Evolutionary conservation across 2,329 filamentous ascomycete genomes (phyloP).

Genomic region (Mycocentrospora acerina): DNA sequence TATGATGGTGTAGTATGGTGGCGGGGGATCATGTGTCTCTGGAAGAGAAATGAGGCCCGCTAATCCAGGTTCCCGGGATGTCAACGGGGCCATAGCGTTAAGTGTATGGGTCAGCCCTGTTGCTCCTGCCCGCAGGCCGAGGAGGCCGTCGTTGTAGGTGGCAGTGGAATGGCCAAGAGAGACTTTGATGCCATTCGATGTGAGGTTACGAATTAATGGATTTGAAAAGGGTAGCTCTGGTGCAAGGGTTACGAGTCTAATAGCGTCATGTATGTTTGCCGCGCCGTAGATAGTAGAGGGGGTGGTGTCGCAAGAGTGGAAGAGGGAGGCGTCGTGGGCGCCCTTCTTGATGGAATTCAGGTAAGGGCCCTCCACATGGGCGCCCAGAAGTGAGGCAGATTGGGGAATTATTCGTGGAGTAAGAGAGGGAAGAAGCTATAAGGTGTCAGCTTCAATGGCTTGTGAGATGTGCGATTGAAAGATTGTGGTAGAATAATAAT

Average conservation of each 20-base stretch:
- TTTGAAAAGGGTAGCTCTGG: constrained; percentile 52
- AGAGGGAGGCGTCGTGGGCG: constrained; percentile 52
- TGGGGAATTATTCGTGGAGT: constrained; percentile 44
- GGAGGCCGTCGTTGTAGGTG: constrained; percentile 48
- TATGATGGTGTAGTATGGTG: constrained; percentile 56
- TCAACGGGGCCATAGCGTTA: constrained; percentile 56
- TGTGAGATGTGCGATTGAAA: neutral
- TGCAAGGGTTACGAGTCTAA: constrained; percentile 56
- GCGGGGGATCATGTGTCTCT: constrained; percentile 13
- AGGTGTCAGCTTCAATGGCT: constrained; percentile 6
- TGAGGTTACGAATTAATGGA: constrained; percentile 47
- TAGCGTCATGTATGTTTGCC: constrained; percentile 38
- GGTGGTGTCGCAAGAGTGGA: constrained; percentile 41
- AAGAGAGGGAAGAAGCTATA: constrained; percentile 53
- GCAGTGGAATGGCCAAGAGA: constrained; percentile 56
- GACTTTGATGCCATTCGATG: constrained; percentile 45
- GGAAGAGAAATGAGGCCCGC: constrained; percentile 45
- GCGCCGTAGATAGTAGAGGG: constrained; percentile 50
- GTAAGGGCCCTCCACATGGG: constrained; percentile 60
- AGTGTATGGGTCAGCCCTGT: constrained; percentile 56
- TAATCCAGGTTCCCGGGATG: constrained; percentile 55
- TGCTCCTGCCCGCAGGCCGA: constrained; percentile 52
- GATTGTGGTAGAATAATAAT: no score
- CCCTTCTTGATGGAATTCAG: constrained; percentile 56
- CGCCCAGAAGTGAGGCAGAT: constrained; percentile 55